Evolutionary conservation across 257 asterid genomes (phyloP), one percentile per base, ranked within the genome.

Genomic region (Gentiana macrophylla): DNA sequence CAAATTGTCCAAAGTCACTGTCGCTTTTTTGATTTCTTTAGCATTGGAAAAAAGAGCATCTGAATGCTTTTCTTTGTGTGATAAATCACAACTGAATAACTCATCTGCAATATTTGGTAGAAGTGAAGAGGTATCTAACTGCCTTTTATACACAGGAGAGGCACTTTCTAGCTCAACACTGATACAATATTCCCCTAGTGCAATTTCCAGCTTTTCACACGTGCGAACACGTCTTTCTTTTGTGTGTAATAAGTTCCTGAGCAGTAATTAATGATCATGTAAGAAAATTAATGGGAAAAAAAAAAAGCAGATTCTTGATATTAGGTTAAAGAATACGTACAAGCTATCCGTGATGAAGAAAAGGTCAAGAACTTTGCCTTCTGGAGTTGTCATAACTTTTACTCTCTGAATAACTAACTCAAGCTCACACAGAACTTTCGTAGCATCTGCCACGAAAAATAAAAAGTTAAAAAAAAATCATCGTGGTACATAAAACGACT

Each of bases 351-450:
- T 78, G 57, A 78, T 67, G 70, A 74, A 78, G 77, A 78, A 78
- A 49, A 78, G 78, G 64, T 78, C 81, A 68, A 78, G 52, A 37
- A 74, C 79, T 70, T 78, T 78, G 36, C 72, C 81, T 44, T 78
- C 84, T 8, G 84, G 84, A 24, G 84, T 78, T 52, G 81, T 78
- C 73, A 65, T 74, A 15, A 78, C 84, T 64, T 78, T 78, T 45
- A 78, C 80, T 61, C 74, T 78, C 62, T 74, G 80, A 55, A 78
- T 78, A 12, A 72, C 47, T 37, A 78, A 65, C 69, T 78, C 79
- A 12, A 67, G 75, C 65, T 78, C 79, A 32, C 74, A 69, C 34
- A 78, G 78, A 57, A 72, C 72, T 61, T 72, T 75, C 46, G 84
- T 78, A 55, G 72, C 81, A 78, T 78, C 84, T 73, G 15, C 13